Percentiles rank a stretch among this genome's conserved stretches.
These are phyloP conservation scores for Usnea hakonensis DNA, from an alignment of 495 filamentous ascomycete species.

Conservation along the genomic window DNA sequence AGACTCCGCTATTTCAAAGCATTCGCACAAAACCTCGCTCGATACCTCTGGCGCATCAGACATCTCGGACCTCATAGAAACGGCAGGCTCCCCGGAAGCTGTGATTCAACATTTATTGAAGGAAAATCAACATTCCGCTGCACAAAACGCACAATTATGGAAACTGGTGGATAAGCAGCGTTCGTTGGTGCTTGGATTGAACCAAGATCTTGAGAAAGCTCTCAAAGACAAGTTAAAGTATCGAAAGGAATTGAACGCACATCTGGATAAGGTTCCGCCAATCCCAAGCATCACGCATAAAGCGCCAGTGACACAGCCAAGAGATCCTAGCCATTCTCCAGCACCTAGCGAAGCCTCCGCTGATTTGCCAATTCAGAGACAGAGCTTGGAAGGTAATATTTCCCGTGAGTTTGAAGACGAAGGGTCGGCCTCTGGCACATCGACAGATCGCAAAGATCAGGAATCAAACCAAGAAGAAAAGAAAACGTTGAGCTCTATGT, in stretches of 20 bases:
- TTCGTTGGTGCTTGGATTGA: slow-evolving; percentile 84
- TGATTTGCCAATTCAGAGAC: slow-evolving; percentile 23
- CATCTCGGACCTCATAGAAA: slow-evolving; percentile 63
- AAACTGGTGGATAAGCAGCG: slow-evolving; percentile 92
- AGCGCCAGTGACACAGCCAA: slow-evolving; percentile 6
- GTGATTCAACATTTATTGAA: slow-evolving; percentile 81
- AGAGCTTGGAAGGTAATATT: slow-evolving; percentile 9
- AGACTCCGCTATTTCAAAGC: slow-evolving; percentile 84
- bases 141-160: slow-evolving; percentile 92
- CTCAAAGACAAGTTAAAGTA: slow-evolving; percentile 94
- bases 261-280: slow-evolving; percentile 44
- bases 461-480: background rate
- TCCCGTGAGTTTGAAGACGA: background rate
- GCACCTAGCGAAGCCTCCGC: slow-evolving; percentile 19
- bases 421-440: background rate
- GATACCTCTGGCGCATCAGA: slow-evolving; percentile 53
- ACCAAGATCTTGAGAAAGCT: slow-evolving; percentile 87
- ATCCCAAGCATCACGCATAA: slow-evolving; percentile 33
- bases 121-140: slow-evolving; percentile 79
- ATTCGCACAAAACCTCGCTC: slow-evolving; percentile 56
- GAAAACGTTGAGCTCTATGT: background rate
- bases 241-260: slow-evolving; percentile 79
- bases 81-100: slow-evolving; percentile 83
- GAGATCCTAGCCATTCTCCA: slow-evolving; percentile 20
- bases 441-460: background rate